These are phyloP conservation scores for Balamuthia mandrillaris DNA, from an alignment of 208 protist genomes.

Conservation along the genomic window DNA sequence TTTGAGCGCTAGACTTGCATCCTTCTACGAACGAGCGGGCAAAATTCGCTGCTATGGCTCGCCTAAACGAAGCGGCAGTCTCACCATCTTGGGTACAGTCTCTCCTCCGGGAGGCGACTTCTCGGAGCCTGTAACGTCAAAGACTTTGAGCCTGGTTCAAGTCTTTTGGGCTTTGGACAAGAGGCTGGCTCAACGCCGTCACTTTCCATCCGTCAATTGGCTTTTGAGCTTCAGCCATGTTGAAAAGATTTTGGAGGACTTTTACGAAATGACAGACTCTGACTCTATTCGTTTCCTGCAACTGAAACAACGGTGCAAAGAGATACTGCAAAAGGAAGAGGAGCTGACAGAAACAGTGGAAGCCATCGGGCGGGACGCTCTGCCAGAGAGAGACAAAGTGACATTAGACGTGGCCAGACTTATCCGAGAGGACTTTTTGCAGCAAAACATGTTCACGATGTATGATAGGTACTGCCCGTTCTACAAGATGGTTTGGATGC, in stretches of 20 bases:
- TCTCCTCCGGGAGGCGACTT: constrained; percentile 99
- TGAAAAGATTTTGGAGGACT: constrained; percentile 89
- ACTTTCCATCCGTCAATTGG: constrained; percentile 99
- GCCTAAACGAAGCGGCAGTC: constrained; percentile 92
- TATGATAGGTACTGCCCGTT: constrained; percentile 89
- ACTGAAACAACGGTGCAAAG: constrained; percentile 83
- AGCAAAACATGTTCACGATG: constrained; percentile 99
- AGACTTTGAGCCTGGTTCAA: constrained; percentile 98
- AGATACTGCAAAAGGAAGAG: constrained; percentile 98
- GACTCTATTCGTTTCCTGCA: constrained; percentile 91
- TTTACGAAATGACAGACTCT: constrained; percentile 90
- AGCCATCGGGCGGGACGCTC: constrained; percentile 97
- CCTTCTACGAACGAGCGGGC: not conserved
- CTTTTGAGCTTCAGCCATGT: constrained; percentile 98
- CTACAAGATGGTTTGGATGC: constrained; percentile 95
- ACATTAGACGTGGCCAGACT: constrained; percentile 97
- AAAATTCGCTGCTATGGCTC: constrained; percentile 85
- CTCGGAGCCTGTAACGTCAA: constrained; percentile 97
- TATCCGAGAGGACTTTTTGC: constrained; percentile 98
- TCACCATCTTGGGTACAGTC: constrained; percentile 99
- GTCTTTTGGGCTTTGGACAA: constrained; percentile 99
- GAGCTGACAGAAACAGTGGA: constrained; percentile 99
- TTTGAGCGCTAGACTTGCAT: not conserved
- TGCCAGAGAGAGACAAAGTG: constrained; percentile 98
- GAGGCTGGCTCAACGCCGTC: constrained; percentile 99